These are phyloP conservation scores for Colletotrichum costaricense DNA, from an alignment of 2,329 filamentous ascomycete species.

Conservation along the genomic window DNA sequence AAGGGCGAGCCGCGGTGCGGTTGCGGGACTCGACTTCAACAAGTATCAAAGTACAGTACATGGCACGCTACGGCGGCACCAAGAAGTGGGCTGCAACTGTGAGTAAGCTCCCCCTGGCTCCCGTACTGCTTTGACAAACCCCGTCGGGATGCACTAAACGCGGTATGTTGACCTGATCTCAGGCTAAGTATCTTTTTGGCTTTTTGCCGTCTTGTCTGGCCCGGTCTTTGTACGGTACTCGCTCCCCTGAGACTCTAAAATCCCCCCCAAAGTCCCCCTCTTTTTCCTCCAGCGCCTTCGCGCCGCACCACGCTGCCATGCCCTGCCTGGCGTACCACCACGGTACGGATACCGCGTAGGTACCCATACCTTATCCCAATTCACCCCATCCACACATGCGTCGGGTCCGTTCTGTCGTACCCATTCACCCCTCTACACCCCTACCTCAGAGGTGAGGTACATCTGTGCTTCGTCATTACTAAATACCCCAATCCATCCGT, in stretches of 20 bases:
- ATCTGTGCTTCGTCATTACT: constrained; percentile 38
- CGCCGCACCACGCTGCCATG: background rate
- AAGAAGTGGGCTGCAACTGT: constrained; percentile 10
- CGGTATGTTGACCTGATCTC: constrained; percentile 13
- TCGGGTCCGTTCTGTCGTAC: constrained; percentile 8
- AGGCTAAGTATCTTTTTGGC: constrained; percentile 21
- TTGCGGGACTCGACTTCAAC: constrained; percentile 17
- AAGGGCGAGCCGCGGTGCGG: constrained; percentile 28
- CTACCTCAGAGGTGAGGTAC: constrained; percentile 28
- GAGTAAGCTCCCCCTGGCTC: constrained; percentile 33
- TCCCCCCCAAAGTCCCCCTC: background rate
- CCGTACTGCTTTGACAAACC: constrained; percentile 16
- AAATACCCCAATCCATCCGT: constrained; percentile 38
- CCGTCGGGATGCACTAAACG: constrained; percentile 12
- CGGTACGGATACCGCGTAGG: background rate
- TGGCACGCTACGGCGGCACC: constrained; percentile 2
- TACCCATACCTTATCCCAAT: constrained; percentile 6
- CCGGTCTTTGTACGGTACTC: constrained; percentile 7
- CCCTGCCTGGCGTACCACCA: background rate
- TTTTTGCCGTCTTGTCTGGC: constrained; percentile 5
- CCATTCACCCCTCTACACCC: constrained; percentile 30
- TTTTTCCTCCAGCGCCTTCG: background rate
- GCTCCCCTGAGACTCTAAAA: too few relatives aligned
- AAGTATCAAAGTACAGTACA: constrained; percentile 31
- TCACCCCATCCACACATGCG: constrained; percentile 11